phyloP scores from a whole-genome alignment of 495 filamentous ascomycete genomes.

The Hapsidospora chrysogenum region DNA sequence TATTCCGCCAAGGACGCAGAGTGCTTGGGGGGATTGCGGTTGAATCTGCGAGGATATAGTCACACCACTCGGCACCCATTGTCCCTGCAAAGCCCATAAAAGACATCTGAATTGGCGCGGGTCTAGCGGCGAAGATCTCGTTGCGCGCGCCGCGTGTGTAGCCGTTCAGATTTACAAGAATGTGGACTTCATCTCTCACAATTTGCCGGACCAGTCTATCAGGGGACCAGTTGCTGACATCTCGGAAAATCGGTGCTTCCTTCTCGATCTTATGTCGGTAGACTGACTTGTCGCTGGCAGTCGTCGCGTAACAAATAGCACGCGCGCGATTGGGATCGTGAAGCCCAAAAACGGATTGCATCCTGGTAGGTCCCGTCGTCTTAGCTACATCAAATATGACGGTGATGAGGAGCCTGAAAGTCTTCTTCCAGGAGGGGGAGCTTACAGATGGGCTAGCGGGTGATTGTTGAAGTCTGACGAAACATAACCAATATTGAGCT shows the following conservation, averaged over 20 bases:
- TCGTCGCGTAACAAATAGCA: slow-evolving; percentile 96
- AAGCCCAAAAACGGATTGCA: slow-evolving; percentile 97
- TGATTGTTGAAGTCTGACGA: slow-evolving; percentile 99
- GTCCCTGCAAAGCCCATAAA: slow-evolving; percentile 99
- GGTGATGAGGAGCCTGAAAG: slow-evolving; percentile 3
- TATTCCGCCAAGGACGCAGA: slow-evolving; percentile 59
- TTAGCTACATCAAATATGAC: slow-evolving; percentile 1
- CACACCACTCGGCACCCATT: slow-evolving; percentile 94
- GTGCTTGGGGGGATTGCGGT: slow-evolving; percentile 75
- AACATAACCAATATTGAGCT: slow-evolving; percentile 84
- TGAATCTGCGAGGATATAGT: slow-evolving; percentile 85
- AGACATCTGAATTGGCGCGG: slow-evolving; percentile 95
- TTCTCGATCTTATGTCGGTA: slow-evolving; percentile 90
- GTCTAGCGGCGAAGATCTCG: slow-evolving; percentile 89
- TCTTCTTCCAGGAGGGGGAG: no score
- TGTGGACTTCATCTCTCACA: slow-evolving; percentile 84
- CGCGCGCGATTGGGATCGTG: slow-evolving; percentile 58
- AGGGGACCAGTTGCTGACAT: slow-evolving; percentile 74
- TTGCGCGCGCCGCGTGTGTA: slow-evolving; percentile 96
- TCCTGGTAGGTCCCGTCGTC: slow-evolving; percentile 22
- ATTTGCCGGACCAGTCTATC: slow-evolving; percentile 83
- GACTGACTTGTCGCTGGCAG: slow-evolving; percentile 73
- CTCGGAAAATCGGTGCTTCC: slow-evolving; percentile 82
- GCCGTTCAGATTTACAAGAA: slow-evolving; percentile 91
- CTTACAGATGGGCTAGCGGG: slow-evolving; percentile 71